phyloP scores from a whole-genome alignment of 2,329 filamentous ascomycete genomes.

The Tolypocladium paradoxum region DNA sequence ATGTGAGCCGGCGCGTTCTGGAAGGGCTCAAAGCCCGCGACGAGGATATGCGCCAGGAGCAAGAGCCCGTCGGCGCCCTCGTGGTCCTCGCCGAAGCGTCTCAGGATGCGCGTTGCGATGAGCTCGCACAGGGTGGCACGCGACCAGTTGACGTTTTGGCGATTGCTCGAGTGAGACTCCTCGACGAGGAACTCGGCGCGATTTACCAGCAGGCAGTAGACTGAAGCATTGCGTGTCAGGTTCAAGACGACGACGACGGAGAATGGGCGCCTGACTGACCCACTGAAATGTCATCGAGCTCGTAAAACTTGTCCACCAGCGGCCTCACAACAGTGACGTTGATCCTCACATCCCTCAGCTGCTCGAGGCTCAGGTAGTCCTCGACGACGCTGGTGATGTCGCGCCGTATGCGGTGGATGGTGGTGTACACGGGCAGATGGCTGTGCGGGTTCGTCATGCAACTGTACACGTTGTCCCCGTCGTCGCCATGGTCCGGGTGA shows the following conservation, averaged over 20 bases:
- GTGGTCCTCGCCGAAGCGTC: conserved; percentile 70
- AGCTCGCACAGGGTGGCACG: conserved; percentile 71
- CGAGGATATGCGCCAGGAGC: conserved; percentile 65
- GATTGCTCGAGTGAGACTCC: conserved; percentile 63
- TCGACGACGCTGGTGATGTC: conserved; percentile 54
- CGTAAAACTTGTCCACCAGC: conserved; percentile 73
- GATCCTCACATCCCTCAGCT: conserved; percentile 70
- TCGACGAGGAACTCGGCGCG: conserved; percentile 69
- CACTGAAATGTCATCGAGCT: conserved; percentile 68
- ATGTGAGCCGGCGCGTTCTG: conserved; percentile 67
- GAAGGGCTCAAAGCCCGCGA: conserved; percentile 77
- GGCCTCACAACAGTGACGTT: conserved; percentile 72
- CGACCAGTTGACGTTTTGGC: conserved; percentile 72
- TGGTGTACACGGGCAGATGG: conserved; percentile 62
- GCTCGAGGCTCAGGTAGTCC: conserved; percentile 56
- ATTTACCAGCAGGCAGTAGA: conserved; percentile 78
- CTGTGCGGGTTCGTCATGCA: conserved; percentile 48
- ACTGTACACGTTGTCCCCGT: conserved; percentile 33
- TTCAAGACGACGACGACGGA: background rate
- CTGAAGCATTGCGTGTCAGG: conserved; percentile 24
- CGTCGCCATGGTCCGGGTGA: conserved; percentile 17
- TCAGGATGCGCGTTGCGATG: conserved; percentile 65
- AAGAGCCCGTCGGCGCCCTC: conserved; percentile 60
- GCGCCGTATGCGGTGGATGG: conserved; percentile 60
- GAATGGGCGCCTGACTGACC: conserved; percentile 29